Percentiles rank a stretch among this genome's conserved stretches.
Evolutionary conservation across 768 basidiomycete species (phyloP).

Genomic region (Rhizopogon vesiculosus): DNA sequence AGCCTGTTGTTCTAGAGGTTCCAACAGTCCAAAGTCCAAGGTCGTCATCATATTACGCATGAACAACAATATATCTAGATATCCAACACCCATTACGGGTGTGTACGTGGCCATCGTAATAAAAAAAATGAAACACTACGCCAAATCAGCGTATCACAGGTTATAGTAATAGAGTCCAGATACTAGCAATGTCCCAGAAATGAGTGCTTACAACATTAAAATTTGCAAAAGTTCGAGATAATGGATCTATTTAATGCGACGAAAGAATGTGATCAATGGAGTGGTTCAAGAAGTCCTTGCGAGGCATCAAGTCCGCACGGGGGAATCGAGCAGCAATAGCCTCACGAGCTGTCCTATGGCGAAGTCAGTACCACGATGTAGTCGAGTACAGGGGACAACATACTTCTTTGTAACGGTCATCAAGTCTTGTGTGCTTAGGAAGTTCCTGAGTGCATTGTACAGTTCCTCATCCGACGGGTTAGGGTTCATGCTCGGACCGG

Average conservation of each 20-base stretch:
- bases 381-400: constrained; percentile 16
- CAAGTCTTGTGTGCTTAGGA: constrained; percentile 60
- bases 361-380: constrained; percentile 3
- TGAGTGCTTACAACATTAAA: not conserved
- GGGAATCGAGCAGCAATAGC: constrained; percentile 62
- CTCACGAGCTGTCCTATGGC: constrained; percentile 52
- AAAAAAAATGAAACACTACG: not conserved
- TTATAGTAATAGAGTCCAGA: not conserved
- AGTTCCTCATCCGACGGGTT: constrained; percentile 61
- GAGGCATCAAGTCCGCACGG: constrained; percentile 51
- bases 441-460: constrained; percentile 47
- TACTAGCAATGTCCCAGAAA: constrained; percentile 5
- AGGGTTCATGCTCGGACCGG: constrained; percentile 44
- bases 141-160: not conserved
- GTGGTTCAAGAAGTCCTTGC: constrained; percentile 62
- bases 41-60: constrained; percentile 7
- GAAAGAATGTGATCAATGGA: constrained; percentile 64
- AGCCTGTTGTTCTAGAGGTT: constrained; percentile 4
- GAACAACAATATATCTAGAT: not conserved
- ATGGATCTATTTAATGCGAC: constrained; percentile 37
- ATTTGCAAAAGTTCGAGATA: not conserved
- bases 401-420: constrained; percentile 73
- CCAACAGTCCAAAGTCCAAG: constrained; percentile 9
- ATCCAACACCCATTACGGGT: constrained; percentile 5
- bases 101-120: not conserved